Evolutionary conservation across 805 yeast species (phyloP).

Genomic region (Candida ulmi): DNA sequence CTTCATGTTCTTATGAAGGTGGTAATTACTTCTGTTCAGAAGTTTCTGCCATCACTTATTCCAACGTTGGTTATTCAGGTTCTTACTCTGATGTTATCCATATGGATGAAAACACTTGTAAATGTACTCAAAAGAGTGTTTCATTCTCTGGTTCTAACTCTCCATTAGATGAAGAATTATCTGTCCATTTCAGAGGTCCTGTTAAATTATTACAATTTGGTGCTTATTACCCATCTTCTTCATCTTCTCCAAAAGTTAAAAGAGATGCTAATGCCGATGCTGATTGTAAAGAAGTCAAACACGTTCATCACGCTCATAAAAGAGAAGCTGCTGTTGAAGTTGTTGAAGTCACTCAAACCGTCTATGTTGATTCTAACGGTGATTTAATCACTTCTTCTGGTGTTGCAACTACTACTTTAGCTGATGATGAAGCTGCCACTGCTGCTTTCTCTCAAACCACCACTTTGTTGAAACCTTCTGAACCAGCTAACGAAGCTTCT

Average conservation of each 20-base stretch:
- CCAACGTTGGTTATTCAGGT: constrained; percentile 80
- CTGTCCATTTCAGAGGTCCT: constrained; percentile 91
- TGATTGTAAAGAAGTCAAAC: constrained; percentile 26
- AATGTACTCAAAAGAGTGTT: constrained; percentile 53
- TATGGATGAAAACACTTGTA: constrained; percentile 69
- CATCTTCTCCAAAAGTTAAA: constrained; percentile 34
- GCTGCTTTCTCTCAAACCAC: constrained; percentile 18
- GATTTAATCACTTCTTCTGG: constrained; percentile 18
- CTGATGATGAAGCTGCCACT: constrained; percentile 15
- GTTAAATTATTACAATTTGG: constrained; percentile 76
- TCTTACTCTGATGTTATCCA: constrained; percentile 71
- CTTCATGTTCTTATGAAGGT: constrained; percentile 39
- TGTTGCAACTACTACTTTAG: constrained; percentile 21
- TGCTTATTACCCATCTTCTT: constrained; percentile 71
- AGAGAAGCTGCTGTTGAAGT: constrained; percentile 58
- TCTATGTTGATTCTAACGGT: constrained; percentile 60
- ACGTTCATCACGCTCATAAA: constrained; percentile 46
- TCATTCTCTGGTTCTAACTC: constrained; percentile 68
- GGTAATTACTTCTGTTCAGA: constrained; percentile 85
- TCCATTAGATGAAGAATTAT: constrained; percentile 82
- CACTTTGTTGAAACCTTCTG: constrained; percentile 3
- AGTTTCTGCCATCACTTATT: constrained; percentile 61
- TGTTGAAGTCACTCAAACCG: constrained; percentile 75
- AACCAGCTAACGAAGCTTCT: too few species aligned
- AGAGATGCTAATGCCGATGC: constrained; percentile 38